These are phyloP conservation scores for Pneumocystis sp. DNA, from an alignment of 1,139 yeast genomes.

Conservation along the genomic window DNA sequence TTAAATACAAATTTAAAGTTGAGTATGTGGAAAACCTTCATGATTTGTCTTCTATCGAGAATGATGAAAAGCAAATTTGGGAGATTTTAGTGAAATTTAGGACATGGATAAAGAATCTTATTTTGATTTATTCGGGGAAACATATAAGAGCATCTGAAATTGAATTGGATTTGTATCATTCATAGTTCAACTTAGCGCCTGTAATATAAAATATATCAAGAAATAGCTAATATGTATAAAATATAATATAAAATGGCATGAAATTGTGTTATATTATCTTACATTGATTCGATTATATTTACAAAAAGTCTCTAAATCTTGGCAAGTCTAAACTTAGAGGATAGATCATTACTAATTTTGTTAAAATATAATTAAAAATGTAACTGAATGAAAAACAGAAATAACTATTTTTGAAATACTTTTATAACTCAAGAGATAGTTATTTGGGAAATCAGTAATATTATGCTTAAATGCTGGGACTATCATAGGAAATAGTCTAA, in stretches of 20 bases:
- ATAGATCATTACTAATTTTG: neutral
- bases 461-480: neutral
- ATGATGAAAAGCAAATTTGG: neutral
- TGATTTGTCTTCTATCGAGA: neutral
- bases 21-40: constrained; percentile 6
- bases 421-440: neutral
- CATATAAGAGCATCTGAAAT: neutral
- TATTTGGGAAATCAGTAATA: neutral
- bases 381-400: neutral
- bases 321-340: neutral
- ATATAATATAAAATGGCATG: neutral
- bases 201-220: neutral
- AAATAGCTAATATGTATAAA: neutral
- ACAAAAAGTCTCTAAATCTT: neutral
- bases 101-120: neutral
- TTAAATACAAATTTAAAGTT: constrained; percentile 31
- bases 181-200: neutral
- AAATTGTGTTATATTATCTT: neutral
- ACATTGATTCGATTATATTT: neutral
- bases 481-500: neutral
- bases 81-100: neutral
- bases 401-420: neutral
- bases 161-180: neutral
- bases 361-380: neutral
- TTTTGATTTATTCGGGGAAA: neutral